Evolutionary conservation across 2,329 filamentous ascomycete genomes (phyloP).

Genomic region (Neoascochyta sp.): DNA sequence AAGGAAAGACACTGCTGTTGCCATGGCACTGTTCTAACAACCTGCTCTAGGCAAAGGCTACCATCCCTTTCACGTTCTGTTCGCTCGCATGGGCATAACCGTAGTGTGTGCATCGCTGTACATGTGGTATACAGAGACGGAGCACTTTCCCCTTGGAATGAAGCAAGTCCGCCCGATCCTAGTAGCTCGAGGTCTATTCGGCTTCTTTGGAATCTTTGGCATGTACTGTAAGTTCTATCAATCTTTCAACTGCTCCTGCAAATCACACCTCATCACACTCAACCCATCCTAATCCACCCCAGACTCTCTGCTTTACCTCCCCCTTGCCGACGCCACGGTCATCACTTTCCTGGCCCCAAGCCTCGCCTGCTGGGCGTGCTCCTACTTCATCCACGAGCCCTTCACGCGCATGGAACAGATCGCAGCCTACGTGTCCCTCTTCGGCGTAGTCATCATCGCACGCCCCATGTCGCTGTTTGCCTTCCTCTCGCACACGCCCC

Average conservation of each 20-base stretch:
- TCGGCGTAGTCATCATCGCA: conserved; percentile 80
- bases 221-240: conserved; percentile 56
- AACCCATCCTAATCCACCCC: conserved; percentile 10
- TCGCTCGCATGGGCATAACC: conserved; percentile 74
- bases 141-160: conserved; percentile 67
- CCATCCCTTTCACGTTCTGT: conserved; percentile 75
- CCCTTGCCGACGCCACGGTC: conserved; percentile 81
- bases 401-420: conserved; percentile 76
- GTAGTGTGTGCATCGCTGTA: conserved; percentile 63
- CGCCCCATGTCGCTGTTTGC: conserved; percentile 60
- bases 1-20: background rate
- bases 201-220: conserved; percentile 74
- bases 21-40: background rate
- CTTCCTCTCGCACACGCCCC: conserved; percentile 19
- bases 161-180: conserved; percentile 65
- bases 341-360: conserved; percentile 83
- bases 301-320: conserved; percentile 71
- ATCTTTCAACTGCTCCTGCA: background rate
- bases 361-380: conserved; percentile 75
- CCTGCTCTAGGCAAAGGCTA: conserved; percentile 54
- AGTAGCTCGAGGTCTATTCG: conserved; percentile 63
- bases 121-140: conserved; percentile 67
- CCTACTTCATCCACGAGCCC: conserved; percentile 68
- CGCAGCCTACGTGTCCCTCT: conserved; percentile 68
- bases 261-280: too few relatives aligned